These are phyloP conservation scores for Teratosphaeria destructans DNA, from an alignment of 2,329 filamentous ascomycete species.

Conservation along the genomic window DNA sequence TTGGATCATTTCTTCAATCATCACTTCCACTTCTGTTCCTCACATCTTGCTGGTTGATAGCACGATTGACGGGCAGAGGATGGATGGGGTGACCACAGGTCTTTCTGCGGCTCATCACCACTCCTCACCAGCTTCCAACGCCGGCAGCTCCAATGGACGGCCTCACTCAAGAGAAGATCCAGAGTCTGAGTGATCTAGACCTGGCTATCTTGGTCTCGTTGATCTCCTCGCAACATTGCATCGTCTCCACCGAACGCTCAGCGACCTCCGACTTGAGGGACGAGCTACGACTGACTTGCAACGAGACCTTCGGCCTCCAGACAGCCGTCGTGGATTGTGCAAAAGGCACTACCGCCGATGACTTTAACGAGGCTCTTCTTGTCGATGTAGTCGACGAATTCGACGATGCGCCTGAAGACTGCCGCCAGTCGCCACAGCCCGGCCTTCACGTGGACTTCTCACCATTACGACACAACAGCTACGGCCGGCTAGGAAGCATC, in stretches of 20 bases:
- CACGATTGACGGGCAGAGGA: background rate
- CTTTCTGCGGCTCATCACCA: background rate
- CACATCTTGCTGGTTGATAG: background rate
- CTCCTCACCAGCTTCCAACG: background rate
- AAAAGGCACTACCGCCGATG: constrained; percentile 63
- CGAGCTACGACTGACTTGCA: constrained; percentile 51
- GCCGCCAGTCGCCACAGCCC: background rate
- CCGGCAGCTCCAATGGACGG: constrained; percentile 7
- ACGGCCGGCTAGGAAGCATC: constrained; percentile 10
- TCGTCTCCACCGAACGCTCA: constrained; percentile 62
- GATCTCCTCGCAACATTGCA: constrained; percentile 72
- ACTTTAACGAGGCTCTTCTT: constrained; percentile 65
- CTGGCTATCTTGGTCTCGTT: constrained; percentile 76
- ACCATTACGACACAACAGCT: constrained; percentile 3
- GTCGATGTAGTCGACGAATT: constrained; percentile 23
- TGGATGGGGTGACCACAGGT: background rate
- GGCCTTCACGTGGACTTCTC: constrained; percentile 7
- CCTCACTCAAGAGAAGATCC: constrained; percentile 44
- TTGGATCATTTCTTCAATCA: background rate
- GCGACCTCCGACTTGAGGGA: constrained; percentile 11
- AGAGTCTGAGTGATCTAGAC: constrained; percentile 75
- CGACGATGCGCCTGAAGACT: constrained; percentile 5
- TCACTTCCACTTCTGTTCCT: background rate
- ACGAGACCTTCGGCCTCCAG: constrained; percentile 61
- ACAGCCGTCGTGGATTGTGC: constrained; percentile 64